Evolutionary conservation across 2,329 filamentous ascomycete species (phyloP), one percentile per base, ranked within the genome.

Genomic region (Colletotrichum spinosum): DNA sequence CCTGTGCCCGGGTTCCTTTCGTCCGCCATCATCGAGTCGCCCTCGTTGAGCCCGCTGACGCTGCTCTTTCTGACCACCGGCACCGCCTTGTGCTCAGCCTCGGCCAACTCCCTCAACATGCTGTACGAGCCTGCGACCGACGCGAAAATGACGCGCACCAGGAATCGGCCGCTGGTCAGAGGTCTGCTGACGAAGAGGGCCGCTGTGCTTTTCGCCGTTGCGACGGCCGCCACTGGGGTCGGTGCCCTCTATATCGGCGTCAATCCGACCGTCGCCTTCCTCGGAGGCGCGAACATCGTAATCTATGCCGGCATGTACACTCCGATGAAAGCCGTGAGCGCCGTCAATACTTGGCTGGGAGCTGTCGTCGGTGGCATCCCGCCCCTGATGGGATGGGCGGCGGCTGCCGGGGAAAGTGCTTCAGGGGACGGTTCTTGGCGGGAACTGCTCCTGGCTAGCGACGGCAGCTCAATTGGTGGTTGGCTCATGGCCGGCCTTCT

Each of bases 341-440:
- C 90, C 9, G 80, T 94, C 64, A 99, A 99, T 74, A 99, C 96
- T 0, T 99, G 96, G 96, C 87, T 97, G 13, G 96, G 96, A 13
- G 96, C 94, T 4, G 79, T 99, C 0, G 93, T 99, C 0, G 96
- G 96, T 67, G 94, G 91, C 1, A 97, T 99, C 61, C 95, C 96
- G 1, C 96, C 96, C 1, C 80, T 99, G 38, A 99, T 99, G 96
- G 96, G 96, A 69, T 99, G 96, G 96, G 92, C 94, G 13, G 96
- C 96, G 0, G 96, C 96, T 0, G 94, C 94, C 0, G 94, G 94
- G 55, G 93, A 97, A 77, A 91, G 90, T 49, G 94, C 94, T 8
- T 92, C 90, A 3, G 87, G 86, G 25, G 88, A 90, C 69, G 91
- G 91, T 37, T 90, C 88, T 10, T 96, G 92, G 90, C 84, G 86